Conservation (phyloP, 169 alveolate genomes). For the Cryptosporidium ryanae region DNA sequence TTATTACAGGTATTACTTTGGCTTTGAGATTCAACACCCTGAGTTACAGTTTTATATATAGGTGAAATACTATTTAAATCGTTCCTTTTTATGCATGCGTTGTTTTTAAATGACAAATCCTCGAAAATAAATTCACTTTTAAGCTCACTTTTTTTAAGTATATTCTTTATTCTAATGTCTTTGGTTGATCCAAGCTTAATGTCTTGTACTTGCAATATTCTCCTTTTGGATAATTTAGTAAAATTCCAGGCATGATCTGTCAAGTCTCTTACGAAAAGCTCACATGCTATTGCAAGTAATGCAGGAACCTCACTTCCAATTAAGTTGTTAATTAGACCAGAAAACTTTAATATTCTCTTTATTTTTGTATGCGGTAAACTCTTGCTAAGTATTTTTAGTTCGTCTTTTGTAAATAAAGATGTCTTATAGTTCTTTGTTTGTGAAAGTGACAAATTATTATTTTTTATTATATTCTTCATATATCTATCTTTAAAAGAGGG, state of each 20-base stretch:
- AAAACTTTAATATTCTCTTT: conserved; percentile 20
- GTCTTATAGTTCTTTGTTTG: not conserved
- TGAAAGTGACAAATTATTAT: not conserved
- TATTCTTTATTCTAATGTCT: conserved; percentile 19
- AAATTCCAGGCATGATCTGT: conserved; percentile 31
- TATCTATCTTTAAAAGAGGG: too few relatives aligned
- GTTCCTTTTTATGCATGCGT: too few relatives aligned
- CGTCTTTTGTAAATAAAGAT: conserved; percentile 28
- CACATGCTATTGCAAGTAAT: conserved; percentile 52
- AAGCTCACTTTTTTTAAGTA: not conserved
- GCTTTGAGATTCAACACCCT: too few relatives aligned
- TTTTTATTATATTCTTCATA: too few relatives aligned
- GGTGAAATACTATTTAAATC: too few relatives aligned
- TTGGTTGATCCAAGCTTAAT: conserved; percentile 13
- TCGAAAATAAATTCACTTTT: not conserved
- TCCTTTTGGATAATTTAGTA: conserved; percentile 31
- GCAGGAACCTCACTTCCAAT: conserved; percentile 70
- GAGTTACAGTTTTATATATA: too few relatives aligned
- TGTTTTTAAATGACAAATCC: not conserved
- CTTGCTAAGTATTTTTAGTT: conserved; percentile 30
- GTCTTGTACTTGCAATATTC: conserved; percentile 50
- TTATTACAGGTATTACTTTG: too few relatives aligned
- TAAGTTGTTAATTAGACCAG: conserved; percentile 44
- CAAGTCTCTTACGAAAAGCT: conserved; percentile 51
- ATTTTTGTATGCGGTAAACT: conserved; percentile 57